Evolutionary conservation across 176 grass and related monocot genomes (phyloP).

Genomic region (Triticum turgidum): DNA sequence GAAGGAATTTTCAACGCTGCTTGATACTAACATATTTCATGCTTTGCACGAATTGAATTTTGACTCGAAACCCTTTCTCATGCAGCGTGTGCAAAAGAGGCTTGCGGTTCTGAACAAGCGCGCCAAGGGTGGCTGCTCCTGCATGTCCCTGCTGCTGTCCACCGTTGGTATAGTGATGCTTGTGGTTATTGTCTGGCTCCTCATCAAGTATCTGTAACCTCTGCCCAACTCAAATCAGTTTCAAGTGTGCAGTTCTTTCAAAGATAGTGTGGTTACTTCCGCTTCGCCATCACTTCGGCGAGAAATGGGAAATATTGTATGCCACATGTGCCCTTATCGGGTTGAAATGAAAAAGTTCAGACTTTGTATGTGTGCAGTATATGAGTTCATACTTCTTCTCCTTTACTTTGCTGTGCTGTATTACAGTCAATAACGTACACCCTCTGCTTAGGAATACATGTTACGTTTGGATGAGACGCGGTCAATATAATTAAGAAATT

Average conservation of each 20-base stretch:
- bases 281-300: not conserved
- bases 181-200: slow-evolving; percentile 45
- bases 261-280: not conserved
- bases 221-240: not conserved
- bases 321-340: not conserved
- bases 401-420: not conserved
- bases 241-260: slow-evolving; percentile 8
- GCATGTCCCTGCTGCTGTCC: slow-evolving; percentile 55
- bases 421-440: not conserved
- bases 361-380: not conserved
- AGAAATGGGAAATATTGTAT: not conserved
- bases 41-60: slow-evolving; percentile 11
- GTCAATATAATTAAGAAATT: not conserved
- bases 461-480: not conserved
- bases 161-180: slow-evolving; percentile 59
- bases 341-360: not conserved
- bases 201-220: slow-evolving; percentile 68
- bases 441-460: not conserved
- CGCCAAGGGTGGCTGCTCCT: slow-evolving; percentile 58
- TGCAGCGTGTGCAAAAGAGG: slow-evolving; percentile 64
- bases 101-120: slow-evolving; percentile 68
- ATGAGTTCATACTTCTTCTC: not conserved
- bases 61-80: not conserved
- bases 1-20: not conserved
- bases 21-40: not conserved